Evolutionary conservation across 2,329 filamentous ascomycete species (phyloP).

Genomic region (Penicillium frequentans): DNA sequence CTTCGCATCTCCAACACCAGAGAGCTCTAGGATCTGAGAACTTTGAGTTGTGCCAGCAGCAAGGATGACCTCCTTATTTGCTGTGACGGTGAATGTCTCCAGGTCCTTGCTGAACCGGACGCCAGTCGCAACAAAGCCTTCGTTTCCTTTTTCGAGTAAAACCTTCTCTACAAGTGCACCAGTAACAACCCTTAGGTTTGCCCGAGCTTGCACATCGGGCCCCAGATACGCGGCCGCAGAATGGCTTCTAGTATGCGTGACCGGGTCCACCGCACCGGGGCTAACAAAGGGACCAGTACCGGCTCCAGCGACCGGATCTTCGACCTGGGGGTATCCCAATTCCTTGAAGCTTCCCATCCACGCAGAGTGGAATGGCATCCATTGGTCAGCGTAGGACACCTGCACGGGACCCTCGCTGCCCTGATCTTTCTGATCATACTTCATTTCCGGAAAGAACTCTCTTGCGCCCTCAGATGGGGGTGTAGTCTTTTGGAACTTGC

Average conservation of each 20-base stretch:
- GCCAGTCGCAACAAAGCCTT: slow-evolving; percentile 15
- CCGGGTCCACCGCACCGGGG: slow-evolving; percentile 34
- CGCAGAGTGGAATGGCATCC: slow-evolving; percentile 15
- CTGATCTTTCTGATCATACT: slow-evolving; percentile 17
- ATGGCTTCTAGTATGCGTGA: slow-evolving; percentile 37
- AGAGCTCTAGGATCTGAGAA: slow-evolving; percentile 60
- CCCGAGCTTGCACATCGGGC: slow-evolving; percentile 36
- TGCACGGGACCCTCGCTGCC: slow-evolving; percentile 8
- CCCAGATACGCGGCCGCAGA: slow-evolving; percentile 43
- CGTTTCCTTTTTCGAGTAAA: slow-evolving; percentile 35
- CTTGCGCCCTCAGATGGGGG: slow-evolving; percentile 28
- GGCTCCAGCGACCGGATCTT: slow-evolving; percentile 37
- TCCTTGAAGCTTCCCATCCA: slow-evolving; percentile 17
- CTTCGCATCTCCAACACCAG: slow-evolving; percentile 55
- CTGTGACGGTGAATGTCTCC: slow-evolving; percentile 8
- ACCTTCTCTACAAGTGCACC: slow-evolving; percentile 50
- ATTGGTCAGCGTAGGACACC: slow-evolving; percentile 15
- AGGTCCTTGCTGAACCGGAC: slow-evolving; percentile 22
- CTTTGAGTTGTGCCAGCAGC: slow-evolving; percentile 59
- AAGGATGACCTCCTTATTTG: slow-evolving; percentile 56
- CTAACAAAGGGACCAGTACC: slow-evolving; percentile 43
- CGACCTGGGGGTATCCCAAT: slow-evolving; percentile 22
- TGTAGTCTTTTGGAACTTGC: slow-evolving; percentile 39
- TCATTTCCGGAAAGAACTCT: slow-evolving; percentile 7
- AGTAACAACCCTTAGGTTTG: slow-evolving; percentile 50